phyloP scores from a whole-genome alignment of 345 rosid species.

The Eucalyptus pumila region DNA sequence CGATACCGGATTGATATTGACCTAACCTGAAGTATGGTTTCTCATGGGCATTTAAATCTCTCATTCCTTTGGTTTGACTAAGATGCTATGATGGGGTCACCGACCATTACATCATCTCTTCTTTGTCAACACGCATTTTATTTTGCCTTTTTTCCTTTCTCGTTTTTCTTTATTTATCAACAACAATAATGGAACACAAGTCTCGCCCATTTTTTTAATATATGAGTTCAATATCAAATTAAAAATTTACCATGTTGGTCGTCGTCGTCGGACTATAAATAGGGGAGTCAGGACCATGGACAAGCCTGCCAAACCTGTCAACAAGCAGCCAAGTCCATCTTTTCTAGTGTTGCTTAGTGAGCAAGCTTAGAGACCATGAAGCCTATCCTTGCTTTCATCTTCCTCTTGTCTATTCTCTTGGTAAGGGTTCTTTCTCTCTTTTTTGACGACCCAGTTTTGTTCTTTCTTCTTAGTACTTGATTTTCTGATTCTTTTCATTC shows the following conservation, averaged over 20 bases:
- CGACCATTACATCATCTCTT: not conserved
- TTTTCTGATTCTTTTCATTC: not conserved
- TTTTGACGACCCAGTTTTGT: not conserved
- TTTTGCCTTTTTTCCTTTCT: not conserved
- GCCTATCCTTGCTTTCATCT: not conserved
- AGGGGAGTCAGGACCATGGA: not conserved
- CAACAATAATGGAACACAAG: not conserved
- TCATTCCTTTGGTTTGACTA: not conserved
- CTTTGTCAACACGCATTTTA: not conserved
- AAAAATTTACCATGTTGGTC: not conserved
- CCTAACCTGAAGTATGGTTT: not conserved
- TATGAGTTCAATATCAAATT: not conserved
- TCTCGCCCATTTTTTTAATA: not conserved
- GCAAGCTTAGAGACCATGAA: constrained; percentile 5
- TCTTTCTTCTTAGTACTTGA: not conserved
- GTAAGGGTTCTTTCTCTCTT: constrained; percentile 4
- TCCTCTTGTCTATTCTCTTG: constrained; percentile 10
- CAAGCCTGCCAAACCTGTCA: not conserved
- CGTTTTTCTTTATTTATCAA: not conserved
- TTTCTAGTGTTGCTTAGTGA: not conserved
- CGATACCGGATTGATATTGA: not conserved
- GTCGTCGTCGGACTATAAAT: not conserved
- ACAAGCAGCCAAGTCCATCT: not conserved
- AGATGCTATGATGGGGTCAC: not conserved
- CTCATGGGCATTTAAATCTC: not conserved